Percentiles rank a stretch among this genome's conserved stretches.
phyloP scores from a whole-genome alignment of 371 early-diverging fungal genomes.

The Circinella minor region DNA sequence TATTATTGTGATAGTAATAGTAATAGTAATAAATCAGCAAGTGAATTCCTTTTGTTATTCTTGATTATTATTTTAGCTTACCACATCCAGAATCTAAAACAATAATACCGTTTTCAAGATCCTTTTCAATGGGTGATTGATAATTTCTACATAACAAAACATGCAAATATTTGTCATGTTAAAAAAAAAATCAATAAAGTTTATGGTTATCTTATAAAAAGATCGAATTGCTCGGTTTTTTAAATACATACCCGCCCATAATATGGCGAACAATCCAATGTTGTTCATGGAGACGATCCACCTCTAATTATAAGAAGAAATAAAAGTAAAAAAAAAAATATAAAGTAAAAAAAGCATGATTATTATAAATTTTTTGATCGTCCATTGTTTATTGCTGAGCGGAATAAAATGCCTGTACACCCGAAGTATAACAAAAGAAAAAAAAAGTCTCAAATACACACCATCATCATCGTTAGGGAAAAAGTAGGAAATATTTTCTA shows the following conservation, averaged over 20 bases:
- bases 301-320: slow-evolving; percentile 19
- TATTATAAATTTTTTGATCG: no score
- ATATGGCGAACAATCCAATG: slow-evolving; percentile 19
- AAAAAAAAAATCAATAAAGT: not conserved
- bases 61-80: not conserved
- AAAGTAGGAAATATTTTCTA: slow-evolving; percentile 48
- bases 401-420: no score
- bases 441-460: not conserved
- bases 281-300: slow-evolving; percentile 23
- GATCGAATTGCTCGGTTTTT: not conserved
- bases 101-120: slow-evolving; percentile 21
- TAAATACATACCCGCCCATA: slow-evolving; percentile 11
- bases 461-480: slow-evolving; percentile 58
- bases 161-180: not conserved
- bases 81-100: slow-evolving; percentile 31
- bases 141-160: slow-evolving; percentile 13
- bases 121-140: slow-evolving; percentile 16
- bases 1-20: not conserved
- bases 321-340: no score
- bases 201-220: not conserved
- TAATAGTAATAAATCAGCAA: no score
- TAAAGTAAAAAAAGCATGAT: not conserved
- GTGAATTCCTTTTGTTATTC: no score
- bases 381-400: no score
- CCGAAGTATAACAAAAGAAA: no score